Base-by-base conservation (phyloP, 129 eudicot species). In the Arctium minus region DNA sequence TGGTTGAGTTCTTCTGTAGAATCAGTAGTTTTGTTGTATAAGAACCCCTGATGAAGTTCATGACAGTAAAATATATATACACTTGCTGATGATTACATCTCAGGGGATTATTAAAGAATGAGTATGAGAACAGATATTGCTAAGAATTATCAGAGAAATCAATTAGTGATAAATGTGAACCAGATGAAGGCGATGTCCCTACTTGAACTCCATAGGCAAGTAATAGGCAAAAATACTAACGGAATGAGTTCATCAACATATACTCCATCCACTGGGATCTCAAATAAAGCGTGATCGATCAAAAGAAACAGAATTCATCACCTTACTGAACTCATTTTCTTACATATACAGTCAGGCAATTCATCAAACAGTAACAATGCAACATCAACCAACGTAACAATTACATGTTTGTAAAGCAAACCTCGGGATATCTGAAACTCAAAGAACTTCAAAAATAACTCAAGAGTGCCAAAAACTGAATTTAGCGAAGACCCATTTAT, bases 401-500 rank as follows among this genome's bases (percentile, higher is more conserved):
- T 86, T 88, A 89, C 94, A 88, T 92, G 77, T 74, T 80, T 53
- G 35, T 42, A 15, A 56, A 5, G 71, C 81, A 75, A 83, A 73
- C 71, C 46, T 36, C 68, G 15, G 15, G 60, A 70, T 88, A 35
- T 86, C 12, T 73, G 27, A 70, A 77, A 27, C 39, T 40, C 18
- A 74, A 56, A 67, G 2, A 4, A 36, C 50, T 77, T 53, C 30
- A 56, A 82, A 36, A 73, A 2, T 22, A 60, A 6, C 60, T 78
- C 11, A 72, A 72, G 36, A 40, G 38, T 27, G 9, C 74, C 18
- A 38, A 18, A 75, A 38, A 50, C 50, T 30, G 83, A 70, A 65
- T 74, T 88, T 92, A 94, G 75, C 97, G 97, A 89, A 85, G 27
- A 71, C 91, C 92, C 97, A 94, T 92, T 81, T 75, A n/a, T 65